phyloP scores from a whole-genome alignment of 1,139 yeast genomes.

The Blastobotrys petasosporus region DNA sequence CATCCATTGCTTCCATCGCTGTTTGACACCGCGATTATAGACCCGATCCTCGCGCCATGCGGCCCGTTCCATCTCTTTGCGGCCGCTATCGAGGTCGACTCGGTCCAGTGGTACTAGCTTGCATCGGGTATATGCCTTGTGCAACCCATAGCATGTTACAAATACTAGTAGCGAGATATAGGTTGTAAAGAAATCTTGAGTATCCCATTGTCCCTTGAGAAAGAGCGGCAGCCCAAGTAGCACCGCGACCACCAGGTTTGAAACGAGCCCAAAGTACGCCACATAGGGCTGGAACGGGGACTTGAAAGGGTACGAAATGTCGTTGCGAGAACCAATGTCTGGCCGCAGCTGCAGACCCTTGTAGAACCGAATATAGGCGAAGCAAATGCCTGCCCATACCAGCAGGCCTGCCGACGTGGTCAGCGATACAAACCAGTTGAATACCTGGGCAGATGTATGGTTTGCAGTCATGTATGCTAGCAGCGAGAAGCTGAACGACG shows the following conservation, averaged over 20 bases:
- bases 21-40: conserved; percentile 15
- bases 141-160: conserved; percentile 47
- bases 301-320: conserved; percentile 55
- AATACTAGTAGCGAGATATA: conserved; percentile 61
- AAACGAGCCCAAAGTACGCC: conserved; percentile 60
- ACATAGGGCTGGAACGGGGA: conserved; percentile 74
- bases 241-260: conserved; percentile 50
- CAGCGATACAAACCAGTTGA: conserved; percentile 57
- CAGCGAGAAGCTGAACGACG: conserved; percentile 55
- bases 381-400: conserved; percentile 79
- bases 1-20: too few species aligned
- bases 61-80: conserved; percentile 51
- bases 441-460: conserved; percentile 55
- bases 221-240: conserved; percentile 67
- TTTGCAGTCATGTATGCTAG: conserved; percentile 56
- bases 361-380: conserved; percentile 65
- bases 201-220: conserved; percentile 54
- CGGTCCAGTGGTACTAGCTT: conserved; percentile 53
- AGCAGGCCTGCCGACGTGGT: conserved; percentile 67
- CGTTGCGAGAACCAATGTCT: conserved; percentile 26
- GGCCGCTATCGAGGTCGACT: conserved; percentile 70
- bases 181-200: conserved; percentile 57
- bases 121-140: conserved; percentile 51
- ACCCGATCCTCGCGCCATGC: conserved; percentile 37
- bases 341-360: conserved; percentile 54